These are phyloP conservation scores for Cicer judaicum DNA, from an alignment of 306 rosid genomes.

Conservation along the genomic window DNA sequence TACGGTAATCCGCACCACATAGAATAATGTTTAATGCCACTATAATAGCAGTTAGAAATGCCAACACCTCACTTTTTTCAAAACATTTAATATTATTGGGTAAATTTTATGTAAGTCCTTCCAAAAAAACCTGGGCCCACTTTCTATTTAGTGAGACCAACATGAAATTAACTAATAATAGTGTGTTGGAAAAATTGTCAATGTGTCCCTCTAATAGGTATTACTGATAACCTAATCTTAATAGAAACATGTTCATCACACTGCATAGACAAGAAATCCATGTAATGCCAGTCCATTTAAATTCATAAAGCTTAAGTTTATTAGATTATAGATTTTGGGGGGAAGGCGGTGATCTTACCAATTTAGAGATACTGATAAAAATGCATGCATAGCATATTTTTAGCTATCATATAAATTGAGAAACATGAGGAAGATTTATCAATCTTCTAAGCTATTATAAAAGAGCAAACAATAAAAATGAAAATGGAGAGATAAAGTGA, in stretches of 20 bases:
- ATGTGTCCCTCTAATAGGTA: neutral
- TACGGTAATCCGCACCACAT: conserved; percentile 5
- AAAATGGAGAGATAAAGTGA: conserved; percentile 2
- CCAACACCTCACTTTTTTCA: neutral
- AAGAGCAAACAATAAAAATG: neutral
- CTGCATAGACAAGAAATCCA: neutral
- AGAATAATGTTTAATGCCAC: conserved; percentile 12
- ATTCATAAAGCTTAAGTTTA: conserved; percentile 11
- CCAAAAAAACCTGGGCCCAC: conserved; percentile 1
- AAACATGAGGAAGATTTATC: conserved; percentile 24
- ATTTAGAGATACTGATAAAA: conserved; percentile 8
- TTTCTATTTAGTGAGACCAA: conserved; percentile 5
- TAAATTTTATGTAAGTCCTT: neutral
- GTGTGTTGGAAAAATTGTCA: neutral
- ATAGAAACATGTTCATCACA: neutral
- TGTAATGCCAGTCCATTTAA: neutral
- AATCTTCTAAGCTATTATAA: conserved; percentile 7
- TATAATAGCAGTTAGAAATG: conserved; percentile 19
- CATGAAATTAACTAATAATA: conserved; percentile 16
- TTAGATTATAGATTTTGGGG: neutral
- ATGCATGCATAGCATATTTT: conserved; percentile 1
- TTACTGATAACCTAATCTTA: neutral
- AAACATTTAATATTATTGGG: conserved; percentile 9
- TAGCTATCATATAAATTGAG: neutral
- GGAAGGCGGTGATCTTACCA: neutral